These are phyloP conservation scores for Saturnispora hagleri DNA, from an alignment of 805 yeast species.

Conservation along the genomic window DNA sequence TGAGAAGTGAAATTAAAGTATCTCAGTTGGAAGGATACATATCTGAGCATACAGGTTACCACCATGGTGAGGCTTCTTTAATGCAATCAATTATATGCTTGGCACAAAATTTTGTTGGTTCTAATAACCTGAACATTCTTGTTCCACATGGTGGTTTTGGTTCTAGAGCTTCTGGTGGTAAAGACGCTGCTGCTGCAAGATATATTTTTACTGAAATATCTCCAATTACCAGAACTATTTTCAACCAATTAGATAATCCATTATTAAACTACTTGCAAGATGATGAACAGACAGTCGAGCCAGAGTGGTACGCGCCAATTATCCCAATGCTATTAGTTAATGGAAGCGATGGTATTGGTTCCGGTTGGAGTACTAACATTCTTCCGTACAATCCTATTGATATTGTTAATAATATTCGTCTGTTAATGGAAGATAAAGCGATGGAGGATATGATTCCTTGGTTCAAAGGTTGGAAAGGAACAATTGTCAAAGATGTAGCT, in stretches of 20 bases:
- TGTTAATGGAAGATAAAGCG: slow-evolving; percentile 65
- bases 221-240: slow-evolving; percentile 64
- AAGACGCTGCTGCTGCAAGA: slow-evolving; percentile 97
- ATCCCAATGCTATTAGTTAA: slow-evolving; percentile 91
- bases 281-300: slow-evolving; percentile 91
- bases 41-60: slow-evolving; percentile 83
- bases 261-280: slow-evolving; percentile 75
- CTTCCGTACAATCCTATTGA: slow-evolving; percentile 88
- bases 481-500: slow-evolving; percentile 47
- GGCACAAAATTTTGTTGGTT: slow-evolving; percentile 92
- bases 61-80: slow-evolving; percentile 88
- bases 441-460: slow-evolving; percentile 76
- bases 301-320: slow-evolving; percentile 92
- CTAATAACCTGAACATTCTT: slow-evolving; percentile 77
- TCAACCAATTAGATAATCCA: slow-evolving; percentile 73
- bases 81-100: slow-evolving; percentile 85
- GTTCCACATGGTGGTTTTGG: slow-evolving; percentile 95
- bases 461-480: slow-evolving; percentile 94
- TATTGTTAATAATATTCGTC: slow-evolving; percentile 63
- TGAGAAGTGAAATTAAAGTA: slow-evolving; percentile 73
- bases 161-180: slow-evolving; percentile 94
- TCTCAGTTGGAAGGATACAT: slow-evolving; percentile 87
- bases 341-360: slow-evolving; percentile 97
- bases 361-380: slow-evolving; percentile 95
- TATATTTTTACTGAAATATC: slow-evolving; percentile 84